Evolutionary conservation across 108 stramenopile genomes (phyloP).

Genomic region (Cylindrotheca fusiformis): DNA sequence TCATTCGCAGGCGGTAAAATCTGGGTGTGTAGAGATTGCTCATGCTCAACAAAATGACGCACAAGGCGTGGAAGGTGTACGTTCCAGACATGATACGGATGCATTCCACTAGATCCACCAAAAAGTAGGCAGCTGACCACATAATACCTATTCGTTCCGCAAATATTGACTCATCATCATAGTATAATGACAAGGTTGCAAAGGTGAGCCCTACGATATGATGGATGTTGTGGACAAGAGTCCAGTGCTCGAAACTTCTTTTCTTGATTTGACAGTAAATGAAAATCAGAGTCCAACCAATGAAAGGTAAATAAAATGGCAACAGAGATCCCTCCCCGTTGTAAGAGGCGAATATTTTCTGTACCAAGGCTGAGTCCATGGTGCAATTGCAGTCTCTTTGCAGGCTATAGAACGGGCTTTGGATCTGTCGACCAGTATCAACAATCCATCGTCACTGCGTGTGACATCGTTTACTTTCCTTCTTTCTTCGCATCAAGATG

Average conservation of each 20-base stretch:
- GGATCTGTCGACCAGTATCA: too few relatives aligned
- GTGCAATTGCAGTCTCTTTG: too few relatives aligned
- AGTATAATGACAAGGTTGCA: conserved; percentile 23
- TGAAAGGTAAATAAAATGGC: conserved; percentile 23
- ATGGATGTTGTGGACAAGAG: conserved; percentile 30
- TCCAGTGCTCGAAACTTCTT: conserved; percentile 13
- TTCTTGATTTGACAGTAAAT: conserved; percentile 6
- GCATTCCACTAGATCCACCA: conserved; percentile 35
- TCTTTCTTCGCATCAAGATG: too few relatives aligned
- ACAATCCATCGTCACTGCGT: too few relatives aligned
- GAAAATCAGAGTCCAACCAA: conserved; percentile 23
- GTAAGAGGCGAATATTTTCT: neutral
- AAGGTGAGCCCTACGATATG: conserved; percentile 29
- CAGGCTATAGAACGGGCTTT: too few relatives aligned
- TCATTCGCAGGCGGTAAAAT: conserved; percentile 31
- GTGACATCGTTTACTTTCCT: too few relatives aligned
- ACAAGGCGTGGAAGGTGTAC: conserved; percentile 28
- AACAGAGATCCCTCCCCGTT: conserved; percentile 11
- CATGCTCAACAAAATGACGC: conserved; percentile 24
- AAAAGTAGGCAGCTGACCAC: conserved; percentile 36
- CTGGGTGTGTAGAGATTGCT: conserved; percentile 23
- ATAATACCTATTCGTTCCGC: conserved; percentile 42
- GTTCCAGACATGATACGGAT: conserved; percentile 4
- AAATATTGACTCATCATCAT: conserved; percentile 30
- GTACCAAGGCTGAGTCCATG: too few relatives aligned